Conservation (phyloP, 2,329 filamentous ascomycete genomes). For the Stachybotrys echinatus region DNA sequence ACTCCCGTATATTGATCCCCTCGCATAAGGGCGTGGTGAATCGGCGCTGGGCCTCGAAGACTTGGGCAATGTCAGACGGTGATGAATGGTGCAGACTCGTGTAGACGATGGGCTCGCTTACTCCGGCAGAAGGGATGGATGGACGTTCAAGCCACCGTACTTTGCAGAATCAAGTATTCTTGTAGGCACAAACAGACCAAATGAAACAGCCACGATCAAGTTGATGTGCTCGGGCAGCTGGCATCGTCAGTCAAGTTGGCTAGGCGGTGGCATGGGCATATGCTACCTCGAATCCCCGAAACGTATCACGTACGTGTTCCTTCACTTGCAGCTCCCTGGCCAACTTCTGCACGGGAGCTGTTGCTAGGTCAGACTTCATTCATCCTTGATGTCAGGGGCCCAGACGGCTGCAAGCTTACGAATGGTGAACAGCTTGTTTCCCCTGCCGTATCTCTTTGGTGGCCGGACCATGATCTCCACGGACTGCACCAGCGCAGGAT, state of each 20-base stretch:
- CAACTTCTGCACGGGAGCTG: constrained; percentile 68
- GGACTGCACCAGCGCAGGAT: constrained; percentile 57
- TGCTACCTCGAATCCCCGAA: constrained; percentile 70
- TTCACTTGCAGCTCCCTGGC: constrained; percentile 59
- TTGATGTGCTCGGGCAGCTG: constrained; percentile 61
- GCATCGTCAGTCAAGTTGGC: constrained; percentile 3
- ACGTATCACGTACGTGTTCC: constrained; percentile 74
- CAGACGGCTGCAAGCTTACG: constrained; percentile 36
- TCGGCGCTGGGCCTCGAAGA: constrained; percentile 77
- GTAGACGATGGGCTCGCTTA: constrained; percentile 28
- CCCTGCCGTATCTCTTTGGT: constrained; percentile 72
- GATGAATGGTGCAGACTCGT: neutral
- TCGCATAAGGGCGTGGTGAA: constrained; percentile 76
- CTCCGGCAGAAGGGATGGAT: constrained; percentile 87
- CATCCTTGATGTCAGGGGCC: neutral
- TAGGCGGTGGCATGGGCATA: neutral
- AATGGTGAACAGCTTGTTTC: constrained; percentile 60
- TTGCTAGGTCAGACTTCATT: neutral
- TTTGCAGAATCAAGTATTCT: constrained; percentile 63
- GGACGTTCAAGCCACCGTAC: constrained; percentile 89
- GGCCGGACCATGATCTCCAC: constrained; percentile 84
- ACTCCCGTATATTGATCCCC: constrained; percentile 62
- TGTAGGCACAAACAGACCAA: constrained; percentile 81
- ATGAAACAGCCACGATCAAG: constrained; percentile 87
- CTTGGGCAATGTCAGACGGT: constrained; percentile 32